Conservation (phyloP, 108 stramenopile species). For the Seminavis robusta region DNA sequence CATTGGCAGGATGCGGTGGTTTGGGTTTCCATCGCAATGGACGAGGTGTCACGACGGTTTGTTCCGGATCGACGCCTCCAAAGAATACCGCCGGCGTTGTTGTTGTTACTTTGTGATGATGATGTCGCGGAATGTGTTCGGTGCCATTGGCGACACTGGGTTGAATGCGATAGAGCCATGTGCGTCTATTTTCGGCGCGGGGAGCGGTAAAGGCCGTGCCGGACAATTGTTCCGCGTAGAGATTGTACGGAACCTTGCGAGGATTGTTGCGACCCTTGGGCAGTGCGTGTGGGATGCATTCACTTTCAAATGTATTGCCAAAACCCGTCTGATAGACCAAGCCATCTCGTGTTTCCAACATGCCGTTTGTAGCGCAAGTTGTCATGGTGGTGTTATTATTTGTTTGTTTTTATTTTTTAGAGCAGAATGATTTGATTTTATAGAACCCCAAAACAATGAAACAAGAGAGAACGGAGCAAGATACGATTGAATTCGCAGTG, state of each 20-base stretch:
- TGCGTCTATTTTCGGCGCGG: conserved; percentile 64
- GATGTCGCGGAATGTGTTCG: conserved; percentile 1
- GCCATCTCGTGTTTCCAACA: conserved; percentile 18
- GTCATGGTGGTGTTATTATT: too few relatives aligned
- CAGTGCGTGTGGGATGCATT: conserved; percentile 65
- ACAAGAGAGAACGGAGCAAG: too few relatives aligned
- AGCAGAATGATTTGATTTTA: too few relatives aligned
- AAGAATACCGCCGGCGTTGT: conserved; percentile 23
- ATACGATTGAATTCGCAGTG: too few relatives aligned
- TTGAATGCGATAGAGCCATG: conserved; percentile 80
- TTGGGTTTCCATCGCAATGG: conserved; percentile 86
- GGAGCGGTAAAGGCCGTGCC: conserved; percentile 93
- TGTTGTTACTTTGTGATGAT: background rate
- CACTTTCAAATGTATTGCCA: conserved; percentile 80
- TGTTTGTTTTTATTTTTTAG: too few relatives aligned
- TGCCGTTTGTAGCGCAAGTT: too few relatives aligned
- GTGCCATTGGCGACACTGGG: conserved; percentile 46
- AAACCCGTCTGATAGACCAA: conserved; percentile 66
- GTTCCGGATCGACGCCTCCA: conserved; percentile 36
- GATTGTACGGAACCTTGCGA: conserved; percentile 63
- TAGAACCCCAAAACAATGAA: too few relatives aligned
- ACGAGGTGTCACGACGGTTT: conserved; percentile 57
- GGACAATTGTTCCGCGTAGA: conserved; percentile 90
- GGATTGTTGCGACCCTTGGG: conserved; percentile 91
- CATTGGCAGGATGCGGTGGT: conserved; percentile 12